Base-by-base conservation (phyloP, 768 basidiomycete species). In the Ramaria rubella region DNA sequence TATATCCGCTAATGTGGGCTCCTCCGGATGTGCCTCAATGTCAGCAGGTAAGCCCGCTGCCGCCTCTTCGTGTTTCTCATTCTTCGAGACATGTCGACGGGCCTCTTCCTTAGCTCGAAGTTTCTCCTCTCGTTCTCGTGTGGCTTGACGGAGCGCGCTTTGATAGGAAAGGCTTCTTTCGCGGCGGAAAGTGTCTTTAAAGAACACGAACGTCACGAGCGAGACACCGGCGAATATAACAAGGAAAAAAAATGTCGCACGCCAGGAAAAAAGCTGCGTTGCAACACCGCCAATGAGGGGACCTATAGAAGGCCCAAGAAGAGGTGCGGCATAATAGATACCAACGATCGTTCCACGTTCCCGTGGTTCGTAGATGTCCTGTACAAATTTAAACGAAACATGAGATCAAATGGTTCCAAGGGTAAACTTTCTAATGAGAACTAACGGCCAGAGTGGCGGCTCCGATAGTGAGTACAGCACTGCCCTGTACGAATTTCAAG, bases 161-260 rank as follows among this genome's bases (percentile, higher is more conserved):
- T 89, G 87, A 67, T 94, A 95, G 2, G 82, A 80, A 23, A 87
- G 70, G 53, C 90, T 94, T 43, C 94, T 84, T 64, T 93, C 89
- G 54, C 78, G 73, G 17, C 91, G 80, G 72, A 89, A 94, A 0
- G 90, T 90, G 63, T 94, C 91, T 57, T 79, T 81, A 73, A 93
- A 89, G 23, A 85, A 67, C 31, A 86, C 54, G 67, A 90, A 89
- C 19, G 75, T 69, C 36, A 81, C 43, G 50, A 81, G 72, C 50
- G 77, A 78, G 31, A 76, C 27, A 1, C 81, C 82, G 8, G 79
- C 79, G 54, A 85, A 75, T 30, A 83, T 82, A 1, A 79, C 73
- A 23, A 93, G 77, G 67, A 94, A 90, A 80, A 88, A 94, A 67
- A 94, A 91, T 0, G 82, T 81, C 7, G 85, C 81, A 34, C 88